Base-by-base conservation (phyloP, 23 red algal species). In the Gracilaria domingensis region DNA sequence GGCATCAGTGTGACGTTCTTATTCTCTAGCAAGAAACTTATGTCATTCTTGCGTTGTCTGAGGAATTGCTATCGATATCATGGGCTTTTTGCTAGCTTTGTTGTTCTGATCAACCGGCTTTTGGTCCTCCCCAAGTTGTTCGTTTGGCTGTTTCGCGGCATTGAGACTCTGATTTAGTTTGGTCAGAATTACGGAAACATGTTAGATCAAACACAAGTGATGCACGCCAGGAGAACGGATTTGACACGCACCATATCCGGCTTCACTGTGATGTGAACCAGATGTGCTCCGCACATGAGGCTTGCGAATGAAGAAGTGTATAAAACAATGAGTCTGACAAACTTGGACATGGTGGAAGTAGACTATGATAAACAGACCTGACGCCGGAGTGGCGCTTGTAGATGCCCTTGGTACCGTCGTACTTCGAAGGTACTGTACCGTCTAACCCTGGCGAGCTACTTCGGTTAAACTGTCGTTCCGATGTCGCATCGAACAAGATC, bases 181-280 rank as follows among this genome's bases (percentile, higher is more conserved):
- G 64, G 2, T 69, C 16, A 34, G 16, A 36, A 69, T 28, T 9
- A 34, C 29, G 23, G 1, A 18, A 18, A 26, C n/a, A n/a, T n/a
- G 59, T 62, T 62, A 62, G 59, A 58, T 62, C 59, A 30, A 29
- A 29, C 59, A 30, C 24, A 62, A 29, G 26, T 64, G 0, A 1
- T 64, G 59, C 26, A 7, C 20, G 9, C 36, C 64, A 24, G 13
- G 32, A 69, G 8, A 8, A 37, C 11, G 64, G 14, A 37, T 20
- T 69, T 34, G 30, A 69, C 20, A 88, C 84, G 65, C 74, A 90
- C 87, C 76, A 90, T 90, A 65, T 90, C 74, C 25, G 87, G 87
- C 38, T 90, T 79, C 12, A 90, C 54, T 25, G 87, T 90, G 21
- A 90, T 70, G 58, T 90, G 87, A 34, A 90, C 74, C 35, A 90